Base-by-base conservation (phyloP, 148 eudicot genomes). In the Persicaria tinctoria region DNA sequence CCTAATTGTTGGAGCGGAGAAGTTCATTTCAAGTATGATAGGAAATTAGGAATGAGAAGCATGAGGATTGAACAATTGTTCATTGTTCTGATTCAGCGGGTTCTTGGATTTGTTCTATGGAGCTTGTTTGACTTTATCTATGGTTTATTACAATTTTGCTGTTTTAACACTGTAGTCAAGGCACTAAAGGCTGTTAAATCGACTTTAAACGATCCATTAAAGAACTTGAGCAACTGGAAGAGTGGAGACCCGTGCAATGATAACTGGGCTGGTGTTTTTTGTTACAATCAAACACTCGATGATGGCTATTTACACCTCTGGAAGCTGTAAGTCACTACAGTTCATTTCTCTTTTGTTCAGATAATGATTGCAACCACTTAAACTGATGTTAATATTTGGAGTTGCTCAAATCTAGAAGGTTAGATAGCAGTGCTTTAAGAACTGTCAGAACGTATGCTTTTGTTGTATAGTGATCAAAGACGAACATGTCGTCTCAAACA, bases 241-340 rank as follows among this genome's bases (percentile, higher is more conserved):
- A 63, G 71, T 46, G 80, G 81, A 6, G 88, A 85, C 74, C 86
- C 88, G 44, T 83, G 88, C 76, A 69, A 59, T 44, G 79, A 81
- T 6, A 83, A 85, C 53, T 85, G 86, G 88, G 81, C 81, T 32
- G 88, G 88, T 17, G 82, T 85, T 60, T 76, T 85, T 23, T 85
- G 88, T 64, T 73, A 73, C 62, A 62, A 73, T 12, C 66, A 23
- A 62, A 68, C 83, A 53, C 8, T 66, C 48, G 68, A 48, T 38
- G 88, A 85, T 75, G 88, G 88, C 16, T 85, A 83, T 70, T 51
- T 79, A 56, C 88, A 85, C 68, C 64, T 85, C 73, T 82, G 64
- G 75, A 84, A 85, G 74, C 53, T 85, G 88, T 85, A 77, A 75
- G 86, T 80, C 73, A 16, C 23, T 63, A 23, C 27, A 63, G 59